Evolutionary conservation across 164 flowering plant species (phyloP).

Genomic region (Magnolia kwangsiensis): DNA sequence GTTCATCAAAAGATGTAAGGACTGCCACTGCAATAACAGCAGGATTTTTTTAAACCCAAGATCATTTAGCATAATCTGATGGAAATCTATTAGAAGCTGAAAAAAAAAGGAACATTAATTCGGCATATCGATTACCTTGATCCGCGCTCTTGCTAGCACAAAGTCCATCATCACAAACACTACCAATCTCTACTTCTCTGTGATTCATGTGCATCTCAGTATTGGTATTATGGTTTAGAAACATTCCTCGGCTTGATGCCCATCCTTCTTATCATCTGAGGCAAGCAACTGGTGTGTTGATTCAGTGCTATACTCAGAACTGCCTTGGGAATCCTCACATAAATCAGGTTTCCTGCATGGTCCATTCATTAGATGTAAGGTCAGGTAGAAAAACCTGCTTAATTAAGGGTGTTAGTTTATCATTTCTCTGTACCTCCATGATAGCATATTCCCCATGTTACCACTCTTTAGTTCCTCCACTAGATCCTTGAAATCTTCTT

Average conservation of each 20-base stretch:
- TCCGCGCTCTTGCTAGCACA: conserved; percentile 6
- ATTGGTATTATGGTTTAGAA: conserved; percentile 28
- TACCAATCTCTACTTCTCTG: conserved; percentile 16
- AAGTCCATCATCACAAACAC: conserved; percentile 12
- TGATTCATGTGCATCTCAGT: conserved; percentile 20
- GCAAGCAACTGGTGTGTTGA: conserved; percentile 49
- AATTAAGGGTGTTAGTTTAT: neutral
- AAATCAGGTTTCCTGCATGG: conserved; percentile 63
- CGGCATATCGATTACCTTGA: conserved; percentile 33
- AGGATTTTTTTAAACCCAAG: too few species aligned
- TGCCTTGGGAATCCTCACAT: conserved; percentile 66
- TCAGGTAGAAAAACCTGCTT: neutral
- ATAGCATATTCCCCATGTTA: conserved; percentile 42
- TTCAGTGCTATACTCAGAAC: conserved; percentile 85
- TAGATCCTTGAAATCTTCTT: conserved; percentile 58
- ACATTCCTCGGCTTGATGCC: conserved; percentile 38
- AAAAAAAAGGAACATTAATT: neutral
- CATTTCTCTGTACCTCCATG: conserved; percentile 54
- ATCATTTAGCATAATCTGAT: too few species aligned
- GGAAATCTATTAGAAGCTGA: too few species aligned
- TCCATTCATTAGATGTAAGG: neutral
- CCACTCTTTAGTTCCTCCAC: conserved; percentile 56
- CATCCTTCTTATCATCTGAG: conserved; percentile 39
- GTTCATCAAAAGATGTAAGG: too few species aligned
- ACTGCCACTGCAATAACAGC: too few species aligned